A percentile compares a stretch with the other conserved stretches of the same genome.
phyloP scores from a whole-genome alignment of 2,329 filamentous ascomycete genomes.

The Sclerotinia glacialis region DNA sequence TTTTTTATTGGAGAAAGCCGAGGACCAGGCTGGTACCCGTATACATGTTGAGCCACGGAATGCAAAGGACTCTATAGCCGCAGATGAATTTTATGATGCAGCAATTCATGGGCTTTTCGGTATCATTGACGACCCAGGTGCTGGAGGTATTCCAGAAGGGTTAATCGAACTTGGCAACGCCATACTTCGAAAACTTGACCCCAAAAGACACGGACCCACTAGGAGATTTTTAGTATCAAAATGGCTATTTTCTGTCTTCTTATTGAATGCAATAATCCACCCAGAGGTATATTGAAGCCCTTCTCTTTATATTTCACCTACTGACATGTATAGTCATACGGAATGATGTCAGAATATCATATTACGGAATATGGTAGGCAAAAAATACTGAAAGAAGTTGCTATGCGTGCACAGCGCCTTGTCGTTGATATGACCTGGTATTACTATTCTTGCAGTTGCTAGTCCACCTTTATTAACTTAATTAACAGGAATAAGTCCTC shows the following conservation, averaged over 20 bases:
- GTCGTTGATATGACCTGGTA: constrained; percentile 71
- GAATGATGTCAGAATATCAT: constrained; percentile 83
- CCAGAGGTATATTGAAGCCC: constrained; percentile 64
- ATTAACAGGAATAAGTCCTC: constrained; percentile 54
- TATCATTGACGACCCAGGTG: constrained; percentile 79
- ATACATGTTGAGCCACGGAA: constrained; percentile 71
- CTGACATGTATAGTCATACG: constrained; percentile 46
- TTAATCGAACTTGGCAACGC: constrained; percentile 82
- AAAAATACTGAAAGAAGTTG: constrained; percentile 75
- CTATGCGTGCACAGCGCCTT: constrained; percentile 73
- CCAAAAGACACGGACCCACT: constrained; percentile 68
- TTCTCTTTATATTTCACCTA: background rate
- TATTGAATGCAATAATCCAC: constrained; percentile 79
- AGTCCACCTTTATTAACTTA: constrained; percentile 17
- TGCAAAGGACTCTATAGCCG: constrained; percentile 75
- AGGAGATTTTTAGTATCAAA: constrained; percentile 82
- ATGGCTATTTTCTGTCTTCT: constrained; percentile 88
- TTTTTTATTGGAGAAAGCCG: constrained; percentile 82
- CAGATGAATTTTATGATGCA: constrained; percentile 83
- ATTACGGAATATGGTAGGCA: constrained; percentile 88
- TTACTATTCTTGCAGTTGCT: constrained; percentile 28
- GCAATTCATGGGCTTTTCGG: constrained; percentile 80
- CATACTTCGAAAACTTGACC: constrained; percentile 73
- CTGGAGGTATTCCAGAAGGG: constrained; percentile 81
- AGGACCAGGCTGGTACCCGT: constrained; percentile 70